Percentiles rank a stretch among this genome's conserved stretches.
Evolutionary conservation across 257 asterid species (phyloP).

Genomic region (Catharanthus roseus): DNA sequence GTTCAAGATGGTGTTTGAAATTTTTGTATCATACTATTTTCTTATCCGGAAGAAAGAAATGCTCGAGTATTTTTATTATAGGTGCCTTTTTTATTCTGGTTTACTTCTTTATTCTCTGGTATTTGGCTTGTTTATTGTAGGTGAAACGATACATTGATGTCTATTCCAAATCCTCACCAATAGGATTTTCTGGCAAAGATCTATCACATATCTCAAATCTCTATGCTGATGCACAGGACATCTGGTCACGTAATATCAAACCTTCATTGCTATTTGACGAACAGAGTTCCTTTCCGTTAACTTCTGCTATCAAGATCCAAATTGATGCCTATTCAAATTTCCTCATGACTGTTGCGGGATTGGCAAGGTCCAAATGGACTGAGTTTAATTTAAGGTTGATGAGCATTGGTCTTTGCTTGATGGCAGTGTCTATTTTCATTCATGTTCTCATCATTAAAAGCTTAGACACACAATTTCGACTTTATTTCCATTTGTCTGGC

Average conservation of each 20-base stretch:
- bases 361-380: constrained; percentile 97
- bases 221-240: constrained; percentile 68
- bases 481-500: constrained; percentile 32
- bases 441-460: constrained; percentile 51
- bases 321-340: constrained; percentile 63
- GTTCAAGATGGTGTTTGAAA: neutral
- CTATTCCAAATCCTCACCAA: constrained; percentile 83
- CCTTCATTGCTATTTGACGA: constrained; percentile 28
- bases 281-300: constrained; percentile 27
- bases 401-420: constrained; percentile 70
- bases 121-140: constrained; percentile 43
- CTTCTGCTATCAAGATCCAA: constrained; percentile 46
- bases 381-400: constrained; percentile 82
- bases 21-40: neutral
- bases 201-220: constrained; percentile 56
- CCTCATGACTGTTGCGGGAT: constrained; percentile 70
- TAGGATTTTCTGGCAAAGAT: constrained; percentile 90
- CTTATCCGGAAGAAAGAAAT: neutral
- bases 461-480: constrained; percentile 49
- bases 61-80: constrained; percentile 1
- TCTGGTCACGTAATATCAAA: constrained; percentile 55
- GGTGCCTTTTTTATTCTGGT: constrained; percentile 5
- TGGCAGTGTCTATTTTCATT: constrained; percentile 58
- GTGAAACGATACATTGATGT: constrained; percentile 93
- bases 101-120: constrained; percentile 11